These are phyloP conservation scores for Paramecium tetraurelia DNA, from an alignment of 73 alveolate genomes.

Conservation along the genomic window DNA sequence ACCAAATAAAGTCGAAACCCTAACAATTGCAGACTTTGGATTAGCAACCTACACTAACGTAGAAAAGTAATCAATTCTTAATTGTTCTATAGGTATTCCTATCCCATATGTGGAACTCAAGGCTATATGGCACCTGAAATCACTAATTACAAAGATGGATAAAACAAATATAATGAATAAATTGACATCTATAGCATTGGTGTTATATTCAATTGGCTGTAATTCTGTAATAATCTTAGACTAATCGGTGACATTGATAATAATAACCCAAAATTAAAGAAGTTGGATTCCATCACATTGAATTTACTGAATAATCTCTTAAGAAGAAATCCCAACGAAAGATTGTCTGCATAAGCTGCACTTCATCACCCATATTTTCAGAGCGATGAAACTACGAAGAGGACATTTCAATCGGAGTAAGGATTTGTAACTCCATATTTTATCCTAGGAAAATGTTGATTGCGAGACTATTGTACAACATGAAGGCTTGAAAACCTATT, in stretches of 20 bases:
- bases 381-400: neutral
- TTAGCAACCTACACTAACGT: neutral
- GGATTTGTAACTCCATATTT: neutral
- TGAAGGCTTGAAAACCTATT: neutral
- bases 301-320: conserved; percentile 66
- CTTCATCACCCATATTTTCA: conserved; percentile 56
- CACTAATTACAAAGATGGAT: conserved; percentile 4
- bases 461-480: neutral
- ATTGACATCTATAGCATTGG: conserved; percentile 43
- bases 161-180: neutral
- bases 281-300: neutral
- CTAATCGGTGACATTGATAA: neutral
- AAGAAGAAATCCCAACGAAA: conserved; percentile 30
- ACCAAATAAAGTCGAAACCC: neutral
- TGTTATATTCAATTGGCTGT: conserved; percentile 33
- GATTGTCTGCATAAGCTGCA: conserved; percentile 80
- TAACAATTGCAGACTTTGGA: neutral
- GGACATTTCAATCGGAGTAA: neutral
- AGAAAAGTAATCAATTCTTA: neutral
- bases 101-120: conserved; percentile 71
- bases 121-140: conserved; percentile 77
- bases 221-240: neutral
- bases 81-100: neutral
- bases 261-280: neutral
- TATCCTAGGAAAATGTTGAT: neutral